Evolutionary conservation across 2,329 filamentous ascomycete species (phyloP), one percentile per base, ranked within the genome.

Genomic region (Colletotrichum agaves): DNA sequence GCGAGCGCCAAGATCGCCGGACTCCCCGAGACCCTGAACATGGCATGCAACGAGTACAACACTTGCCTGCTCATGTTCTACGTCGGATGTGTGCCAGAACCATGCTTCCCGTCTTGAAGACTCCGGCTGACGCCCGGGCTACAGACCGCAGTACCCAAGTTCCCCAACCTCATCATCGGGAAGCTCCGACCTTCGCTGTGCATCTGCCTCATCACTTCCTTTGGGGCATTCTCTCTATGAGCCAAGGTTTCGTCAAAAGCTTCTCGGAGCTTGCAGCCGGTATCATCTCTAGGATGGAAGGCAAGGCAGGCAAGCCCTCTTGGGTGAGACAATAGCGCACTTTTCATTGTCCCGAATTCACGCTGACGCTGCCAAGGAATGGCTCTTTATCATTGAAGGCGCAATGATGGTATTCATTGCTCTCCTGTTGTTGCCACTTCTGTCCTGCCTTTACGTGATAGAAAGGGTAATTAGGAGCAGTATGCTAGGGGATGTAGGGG

Each of bases 331-430:
- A 15, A 37, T 11, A 37, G 35, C n/a, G 4, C 27, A 19, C 3
- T 35, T 35, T 31, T 35, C 0, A 35, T 27, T 27, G 5, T 7
- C 27, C 11, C 7, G 31, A 53, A 37, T 12, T 17, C 31, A 19
- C 21, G 15, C 92, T 92, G 75, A 52, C 37, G 35, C 3, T 6
- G 12, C 13, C 0, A 10, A 63, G 61, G 61, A 75, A 63, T 82
- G 80, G 80, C 71, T 81, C 0, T 81, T 81, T 60, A 87, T 92
- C 55, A 85, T 90, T 11, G 88, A 93, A 73, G 90, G 90, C 15
- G 79, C 82, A 3, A 79, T 70, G 13, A 75, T 73, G 3, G 67
- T 73, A 2, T 59, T 69, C 19, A 56, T 73, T 23, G 72, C 71
- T 1, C 41, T 71, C 13, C 11, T 69, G 5, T 65, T 71, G 17